These are phyloP conservation scores for Vitis hybrid DNA, from an alignment of 177 flowering plant genomes.

Conservation along the genomic window DNA sequence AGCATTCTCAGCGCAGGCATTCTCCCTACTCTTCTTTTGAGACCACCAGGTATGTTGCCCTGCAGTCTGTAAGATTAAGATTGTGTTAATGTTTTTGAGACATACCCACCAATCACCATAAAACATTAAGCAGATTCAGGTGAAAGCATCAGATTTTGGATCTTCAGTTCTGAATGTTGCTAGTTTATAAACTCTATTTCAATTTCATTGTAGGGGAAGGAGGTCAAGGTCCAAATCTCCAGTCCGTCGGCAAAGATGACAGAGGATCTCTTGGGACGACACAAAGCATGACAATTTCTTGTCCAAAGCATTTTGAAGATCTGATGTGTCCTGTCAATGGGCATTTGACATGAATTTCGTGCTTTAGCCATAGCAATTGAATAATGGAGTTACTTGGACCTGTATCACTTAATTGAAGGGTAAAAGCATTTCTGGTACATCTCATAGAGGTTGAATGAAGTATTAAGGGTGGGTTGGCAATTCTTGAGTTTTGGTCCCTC, in stretches of 20 bases:
- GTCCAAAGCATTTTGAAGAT: background rate
- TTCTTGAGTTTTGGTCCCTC: background rate
- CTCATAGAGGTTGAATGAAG: background rate
- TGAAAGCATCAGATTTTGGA: slow-evolving; percentile 23
- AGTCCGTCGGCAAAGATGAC: slow-evolving; percentile 45
- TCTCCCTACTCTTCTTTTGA: slow-evolving; percentile 97
- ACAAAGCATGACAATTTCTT: background rate
- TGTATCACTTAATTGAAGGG: background rate
- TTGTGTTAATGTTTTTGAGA: slow-evolving; percentile 30
- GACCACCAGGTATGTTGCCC: slow-evolving; percentile 61
- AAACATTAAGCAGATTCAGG: slow-evolving; percentile 34
- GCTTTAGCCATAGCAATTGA: background rate
- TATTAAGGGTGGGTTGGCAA: background rate
- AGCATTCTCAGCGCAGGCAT: slow-evolving; percentile 98
- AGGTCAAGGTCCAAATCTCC: slow-evolving; percentile 80
- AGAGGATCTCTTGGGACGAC: background rate
- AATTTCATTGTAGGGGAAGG: slow-evolving; percentile 49
- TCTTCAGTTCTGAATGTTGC: background rate
- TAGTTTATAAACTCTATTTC: slow-evolving; percentile 13
- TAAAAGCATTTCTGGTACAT: background rate
- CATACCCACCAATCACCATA: slow-evolving; percentile 24
- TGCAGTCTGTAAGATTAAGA: slow-evolving; percentile 16
- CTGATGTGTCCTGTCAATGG: background rate
- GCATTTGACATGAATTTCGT: background rate
- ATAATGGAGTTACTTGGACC: background rate